Conservation (phyloP, 1,139 yeast genomes). For the Candida sp. region DNA sequence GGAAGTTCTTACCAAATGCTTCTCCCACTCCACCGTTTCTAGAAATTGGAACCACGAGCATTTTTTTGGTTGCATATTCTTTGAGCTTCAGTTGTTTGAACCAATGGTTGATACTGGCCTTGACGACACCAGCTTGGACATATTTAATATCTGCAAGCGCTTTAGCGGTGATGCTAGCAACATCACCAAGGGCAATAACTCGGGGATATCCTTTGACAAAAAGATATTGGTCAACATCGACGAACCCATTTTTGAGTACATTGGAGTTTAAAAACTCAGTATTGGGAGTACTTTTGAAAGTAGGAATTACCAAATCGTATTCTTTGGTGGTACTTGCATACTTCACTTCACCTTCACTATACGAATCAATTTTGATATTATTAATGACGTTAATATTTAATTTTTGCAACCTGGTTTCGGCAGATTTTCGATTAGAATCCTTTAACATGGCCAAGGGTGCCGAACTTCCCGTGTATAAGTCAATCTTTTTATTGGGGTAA, state of each 20-base stretch:
- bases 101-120: conserved; percentile 12
- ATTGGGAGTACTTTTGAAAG: conserved; percentile 19
- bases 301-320: conserved; percentile 27
- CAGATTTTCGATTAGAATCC: conserved; percentile 11
- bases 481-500: conserved; percentile 14
- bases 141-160: conserved; percentile 23
- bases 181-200: conserved; percentile 33
- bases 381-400: conserved; percentile 26
- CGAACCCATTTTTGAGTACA: conserved; percentile 17
- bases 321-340: conserved; percentile 14
- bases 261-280: conserved; percentile 18
- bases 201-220: conserved; percentile 18
- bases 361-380: conserved; percentile 9
- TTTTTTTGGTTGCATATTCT: conserved; percentile 10
- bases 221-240: conserved; percentile 22
- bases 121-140: conserved; percentile 18
- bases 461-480: conserved; percentile 23
- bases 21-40: conserved; percentile 34
- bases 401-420: conserved; percentile 16
- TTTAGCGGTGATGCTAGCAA: conserved; percentile 17
- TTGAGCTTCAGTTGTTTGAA: conserved; percentile 13
- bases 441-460: conserved; percentile 19
- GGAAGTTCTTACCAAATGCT: conserved; percentile 23
- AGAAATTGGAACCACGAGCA: conserved; percentile 28
- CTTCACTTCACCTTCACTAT: conserved; percentile 6